phyloP scores from a whole-genome alignment of 2,329 filamentous ascomycete species.

The Scedosporium minutisporum region DNA sequence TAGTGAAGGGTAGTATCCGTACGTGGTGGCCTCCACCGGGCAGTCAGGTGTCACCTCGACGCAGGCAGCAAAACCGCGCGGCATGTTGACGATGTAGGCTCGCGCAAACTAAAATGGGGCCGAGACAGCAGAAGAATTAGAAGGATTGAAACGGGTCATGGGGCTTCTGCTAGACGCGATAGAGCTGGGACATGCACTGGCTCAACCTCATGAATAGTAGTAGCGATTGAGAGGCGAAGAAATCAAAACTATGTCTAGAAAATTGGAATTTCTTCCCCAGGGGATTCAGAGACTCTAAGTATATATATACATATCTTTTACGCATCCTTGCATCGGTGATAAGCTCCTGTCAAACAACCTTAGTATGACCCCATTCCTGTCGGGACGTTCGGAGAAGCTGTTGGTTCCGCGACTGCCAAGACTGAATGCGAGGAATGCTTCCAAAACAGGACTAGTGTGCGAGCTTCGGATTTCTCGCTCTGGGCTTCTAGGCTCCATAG shows the following conservation, averaged over 20 bases:
- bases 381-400: background rate
- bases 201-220: background rate
- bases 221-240: background rate
- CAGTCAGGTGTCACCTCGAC: background rate
- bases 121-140: background rate
- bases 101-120: background rate
- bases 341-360: background rate
- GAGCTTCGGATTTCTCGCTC: background rate
- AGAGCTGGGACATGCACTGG: background rate
- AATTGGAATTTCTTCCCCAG: background rate
- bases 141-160: background rate
- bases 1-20: slow-evolving; percentile 44
- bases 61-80: background rate
- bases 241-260: background rate
- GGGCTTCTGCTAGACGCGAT: background rate
- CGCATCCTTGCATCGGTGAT: background rate
- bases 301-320: background rate
- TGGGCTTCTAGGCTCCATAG: background rate
- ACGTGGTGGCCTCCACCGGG: slow-evolving; percentile 14
- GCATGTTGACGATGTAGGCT: background rate
- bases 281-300: background rate
- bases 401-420: background rate
- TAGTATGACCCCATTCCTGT: background rate
- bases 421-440: background rate
- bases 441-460: background rate